Conservation (phyloP, 2,329 filamentous ascomycete genomes). For the Didymella glomerata region DNA sequence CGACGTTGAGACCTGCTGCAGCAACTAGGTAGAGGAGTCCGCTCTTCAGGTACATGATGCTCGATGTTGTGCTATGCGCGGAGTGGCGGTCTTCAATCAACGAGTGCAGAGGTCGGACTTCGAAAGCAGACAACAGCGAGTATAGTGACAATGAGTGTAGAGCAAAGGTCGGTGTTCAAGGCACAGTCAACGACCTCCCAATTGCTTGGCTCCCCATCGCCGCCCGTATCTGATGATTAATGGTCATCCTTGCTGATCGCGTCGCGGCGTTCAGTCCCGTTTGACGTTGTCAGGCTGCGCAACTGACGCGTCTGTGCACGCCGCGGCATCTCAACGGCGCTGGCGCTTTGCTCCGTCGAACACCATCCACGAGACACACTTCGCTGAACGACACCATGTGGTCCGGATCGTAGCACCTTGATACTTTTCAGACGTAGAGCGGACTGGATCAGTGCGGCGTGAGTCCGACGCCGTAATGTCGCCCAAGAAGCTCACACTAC, state of each 20-base stretch:
- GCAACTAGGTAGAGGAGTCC: conserved; percentile 28
- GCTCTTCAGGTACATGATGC: conserved; percentile 25
- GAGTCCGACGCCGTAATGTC: background rate
- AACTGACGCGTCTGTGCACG: conserved; percentile 12
- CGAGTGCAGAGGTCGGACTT: background rate
- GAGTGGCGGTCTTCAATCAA: background rate
- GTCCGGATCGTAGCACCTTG: background rate
- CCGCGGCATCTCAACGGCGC: background rate
- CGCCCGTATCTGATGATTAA: conserved; percentile 18
- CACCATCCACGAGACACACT: background rate
- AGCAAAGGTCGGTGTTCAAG: background rate
- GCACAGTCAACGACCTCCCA: background rate
- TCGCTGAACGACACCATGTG: background rate
- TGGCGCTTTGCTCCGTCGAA: background rate
- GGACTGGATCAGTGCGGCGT: background rate
- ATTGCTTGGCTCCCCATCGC: conserved; percentile 11
- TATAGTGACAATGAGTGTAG: background rate
- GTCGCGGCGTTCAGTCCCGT: conserved; percentile 9
- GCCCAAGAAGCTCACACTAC: background rate
- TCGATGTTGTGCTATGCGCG: background rate
- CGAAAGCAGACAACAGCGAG: background rate
- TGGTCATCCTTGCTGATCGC: conserved; percentile 17
- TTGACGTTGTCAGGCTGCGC: conserved; percentile 10
- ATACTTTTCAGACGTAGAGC: background rate
- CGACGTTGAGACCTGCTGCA: conserved; percentile 26